Percentiles rank a stretch among this genome's conserved stretches.
phyloP scores from a whole-genome alignment of 2,329 filamentous ascomycete genomes.

The Fusarium chuoi region DNA sequence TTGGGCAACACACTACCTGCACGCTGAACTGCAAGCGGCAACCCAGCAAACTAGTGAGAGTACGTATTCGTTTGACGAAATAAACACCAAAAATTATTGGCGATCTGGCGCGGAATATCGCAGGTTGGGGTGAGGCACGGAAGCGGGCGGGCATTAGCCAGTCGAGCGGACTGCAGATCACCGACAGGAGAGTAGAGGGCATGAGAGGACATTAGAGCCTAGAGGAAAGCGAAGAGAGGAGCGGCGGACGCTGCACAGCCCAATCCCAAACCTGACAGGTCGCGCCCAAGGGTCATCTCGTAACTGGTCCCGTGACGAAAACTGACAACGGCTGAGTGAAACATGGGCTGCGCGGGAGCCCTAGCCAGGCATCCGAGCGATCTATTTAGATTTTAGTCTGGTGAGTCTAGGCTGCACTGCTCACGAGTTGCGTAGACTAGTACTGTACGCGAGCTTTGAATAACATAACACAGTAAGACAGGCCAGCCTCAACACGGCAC shows the following conservation, averaged over 20 bases:
- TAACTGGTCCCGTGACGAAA: slow-evolving; percentile 27
- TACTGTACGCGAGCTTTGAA: neutral
- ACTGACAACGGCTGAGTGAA: slow-evolving; percentile 11
- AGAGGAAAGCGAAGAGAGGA: neutral
- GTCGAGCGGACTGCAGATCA: slow-evolving; percentile 27
- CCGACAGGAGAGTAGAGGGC: slow-evolving; percentile 1
- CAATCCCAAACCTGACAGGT: slow-evolving; percentile 17
- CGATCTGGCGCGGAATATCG: slow-evolving; percentile 5
- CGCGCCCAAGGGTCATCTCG: slow-evolving; percentile 15
- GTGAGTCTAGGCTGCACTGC: slow-evolving; percentile 17
- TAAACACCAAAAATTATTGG: slow-evolving; percentile 6
- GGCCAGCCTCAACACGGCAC: slow-evolving; percentile 16
- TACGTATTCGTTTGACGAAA: neutral
- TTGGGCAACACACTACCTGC: slow-evolving; percentile 2
- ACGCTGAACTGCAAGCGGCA: slow-evolving; percentile 28
- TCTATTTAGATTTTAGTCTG: slow-evolving; percentile 7
- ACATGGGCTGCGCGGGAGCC: slow-evolving; percentile 30
- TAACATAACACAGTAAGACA: slow-evolving; percentile 27
- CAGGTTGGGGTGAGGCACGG: slow-evolving; percentile 6
- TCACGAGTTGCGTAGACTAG: slow-evolving; percentile 11
- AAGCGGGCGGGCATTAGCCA: slow-evolving; percentile 19
- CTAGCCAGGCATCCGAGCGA: slow-evolving; percentile 25
- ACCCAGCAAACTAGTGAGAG: neutral
- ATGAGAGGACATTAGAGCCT: neutral
- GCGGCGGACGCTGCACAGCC: slow-evolving; percentile 17